Evolutionary conservation across 495 filamentous ascomycete genomes (phyloP).

Genomic region (Aspergillus sparsus): DNA sequence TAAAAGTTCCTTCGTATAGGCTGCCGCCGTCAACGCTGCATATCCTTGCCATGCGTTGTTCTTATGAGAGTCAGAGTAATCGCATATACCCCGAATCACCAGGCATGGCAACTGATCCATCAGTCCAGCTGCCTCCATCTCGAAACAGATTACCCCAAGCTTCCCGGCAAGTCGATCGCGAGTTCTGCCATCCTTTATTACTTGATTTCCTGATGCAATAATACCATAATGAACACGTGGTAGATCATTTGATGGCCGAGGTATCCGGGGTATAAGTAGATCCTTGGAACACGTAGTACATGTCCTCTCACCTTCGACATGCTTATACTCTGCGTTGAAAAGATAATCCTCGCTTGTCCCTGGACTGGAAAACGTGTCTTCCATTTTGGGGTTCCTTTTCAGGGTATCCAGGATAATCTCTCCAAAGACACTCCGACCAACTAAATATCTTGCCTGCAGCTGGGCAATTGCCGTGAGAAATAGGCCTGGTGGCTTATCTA

Average conservation of each 20-base stretch:
- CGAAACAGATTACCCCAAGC: slow-evolving; percentile 36
- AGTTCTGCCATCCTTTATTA: slow-evolving; percentile 31
- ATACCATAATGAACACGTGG: slow-evolving; percentile 39
- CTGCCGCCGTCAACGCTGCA: slow-evolving; percentile 38
- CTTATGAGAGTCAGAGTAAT: slow-evolving; percentile 45
- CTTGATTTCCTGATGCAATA: slow-evolving; percentile 38
- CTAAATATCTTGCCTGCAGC: slow-evolving; percentile 21
- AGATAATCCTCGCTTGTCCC: slow-evolving; percentile 27
- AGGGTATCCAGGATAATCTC: slow-evolving; percentile 22
- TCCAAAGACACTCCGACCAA: slow-evolving; percentile 18
- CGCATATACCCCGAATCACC: slow-evolving; percentile 43
- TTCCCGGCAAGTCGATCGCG: slow-evolving; percentile 24
- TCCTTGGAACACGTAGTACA: too few species aligned
- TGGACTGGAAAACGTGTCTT: slow-evolving; percentile 24
- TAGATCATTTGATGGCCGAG: too few species aligned
- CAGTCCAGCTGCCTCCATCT: slow-evolving; percentile 47
- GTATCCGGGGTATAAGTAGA: too few species aligned
- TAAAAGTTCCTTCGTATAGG: slow-evolving; percentile 30
- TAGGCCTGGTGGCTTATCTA: slow-evolving; percentile 35
- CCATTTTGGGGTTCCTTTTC: slow-evolving; percentile 21
- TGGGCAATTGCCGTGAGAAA: slow-evolving; percentile 33
- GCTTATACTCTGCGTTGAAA: slow-evolving; percentile 34
- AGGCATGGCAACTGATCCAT: slow-evolving; percentile 34
- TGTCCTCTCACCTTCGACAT: too few species aligned
- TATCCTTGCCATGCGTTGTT: slow-evolving; percentile 13